Base-by-base conservation (phyloP, 352 stramenopile species). In the Phytophthora parvispora region DNA sequence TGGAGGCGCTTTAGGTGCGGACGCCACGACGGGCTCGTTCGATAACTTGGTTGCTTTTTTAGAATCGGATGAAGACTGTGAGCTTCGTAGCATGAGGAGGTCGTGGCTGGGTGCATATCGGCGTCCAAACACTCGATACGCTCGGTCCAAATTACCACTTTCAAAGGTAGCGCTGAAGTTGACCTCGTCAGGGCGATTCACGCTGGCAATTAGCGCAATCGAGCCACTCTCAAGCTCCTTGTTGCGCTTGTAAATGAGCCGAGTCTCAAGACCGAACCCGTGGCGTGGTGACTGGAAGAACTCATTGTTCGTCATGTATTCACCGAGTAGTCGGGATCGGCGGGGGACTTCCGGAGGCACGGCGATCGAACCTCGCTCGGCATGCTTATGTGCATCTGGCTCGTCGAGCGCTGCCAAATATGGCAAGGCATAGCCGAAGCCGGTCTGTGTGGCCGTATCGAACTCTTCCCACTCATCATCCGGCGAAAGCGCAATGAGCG, bases 251-350 rank as follows among this genome's bases (percentile, higher is more conserved):
- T 90, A 91, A 27, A 90, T 67, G 2, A 93, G 72, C 16, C 74
- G 74, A 8, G 72, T 79, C 58, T 91, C 80, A 48, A 86, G 75
- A 34, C 84, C 82, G 49, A 92, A 91, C 9, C 77, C 69, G 48
- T 89, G 80, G n/a, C 81, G 84, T 15, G 69, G 72, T 9, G 80
- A 79, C 51, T 92, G 84, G 60, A 86, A 86, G 12, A 58, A 68
- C 50, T 93, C 85, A 50, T 93, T 93, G 38, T 89, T 84, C 5
- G 67, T 72, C 85, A 91, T 93, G 74, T 91, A 93, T 57, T 89
- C 83, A 60, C 81, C 82, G 9, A 93, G 61, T 29, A 84, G 42
- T 16, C 72, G 77, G 38, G 83, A 83, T 10, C 78, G 65, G 13
- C 57, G 61, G 18, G 60, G 64, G 36, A 22, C 64, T 20, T 71